Evolutionary conservation across 768 basidiomycete species (phyloP).

Genomic region (Rhodotorula kratochvilovae): DNA sequence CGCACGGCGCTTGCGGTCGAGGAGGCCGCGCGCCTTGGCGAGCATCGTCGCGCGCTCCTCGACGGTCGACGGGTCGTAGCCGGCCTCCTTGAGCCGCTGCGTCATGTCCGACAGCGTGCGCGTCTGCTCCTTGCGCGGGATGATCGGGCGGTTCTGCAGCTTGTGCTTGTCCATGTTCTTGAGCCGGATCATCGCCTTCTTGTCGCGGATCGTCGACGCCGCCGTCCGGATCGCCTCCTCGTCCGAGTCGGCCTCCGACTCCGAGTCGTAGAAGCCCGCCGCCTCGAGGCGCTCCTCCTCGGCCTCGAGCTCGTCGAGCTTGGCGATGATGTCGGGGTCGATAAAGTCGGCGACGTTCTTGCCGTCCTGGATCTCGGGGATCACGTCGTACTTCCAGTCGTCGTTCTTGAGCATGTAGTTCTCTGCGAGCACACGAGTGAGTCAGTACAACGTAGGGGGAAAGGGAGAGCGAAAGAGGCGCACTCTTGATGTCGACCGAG

Average conservation of each 20-base stretch:
- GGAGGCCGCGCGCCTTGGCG: slow-evolving; percentile 59
- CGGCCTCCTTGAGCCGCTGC: slow-evolving; percentile 73
- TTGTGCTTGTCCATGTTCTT: slow-evolving; percentile 73
- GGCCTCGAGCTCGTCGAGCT: slow-evolving; percentile 91
- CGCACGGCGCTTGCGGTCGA: slow-evolving; percentile 49
- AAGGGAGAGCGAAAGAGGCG: slow-evolving; percentile 38
- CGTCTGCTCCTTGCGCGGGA: slow-evolving; percentile 63
- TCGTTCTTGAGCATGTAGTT: slow-evolving; percentile 81
- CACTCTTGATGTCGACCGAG: slow-evolving; percentile 84
- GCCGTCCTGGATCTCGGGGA: slow-evolving; percentile 99
- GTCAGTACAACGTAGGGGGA: not conserved
- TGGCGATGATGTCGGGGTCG: slow-evolving; percentile 93
- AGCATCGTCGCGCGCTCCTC: slow-evolving; percentile 81
- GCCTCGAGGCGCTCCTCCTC: slow-evolving; percentile 92
- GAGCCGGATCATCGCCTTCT: slow-evolving; percentile 48
- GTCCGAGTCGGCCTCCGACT: slow-evolving; percentile 74
- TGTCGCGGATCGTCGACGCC: slow-evolving; percentile 56
- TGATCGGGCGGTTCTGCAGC: slow-evolving; percentile 76
- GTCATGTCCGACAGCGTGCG: slow-evolving; percentile 70
- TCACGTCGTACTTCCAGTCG: slow-evolving; percentile 89
- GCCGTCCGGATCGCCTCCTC: slow-evolving; percentile 65
- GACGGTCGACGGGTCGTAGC: slow-evolving; percentile 79
- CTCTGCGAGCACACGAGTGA: slow-evolving; percentile 54
- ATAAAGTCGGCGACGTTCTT: slow-evolving; percentile 99
- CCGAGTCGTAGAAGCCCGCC: slow-evolving; percentile 90